A percentile compares a stretch with the other conserved stretches of the same genome.
Evolutionary conservation across 768 basidiomycete genomes (phyloP).

Genomic region (Fibroporia radiculosa): DNA sequence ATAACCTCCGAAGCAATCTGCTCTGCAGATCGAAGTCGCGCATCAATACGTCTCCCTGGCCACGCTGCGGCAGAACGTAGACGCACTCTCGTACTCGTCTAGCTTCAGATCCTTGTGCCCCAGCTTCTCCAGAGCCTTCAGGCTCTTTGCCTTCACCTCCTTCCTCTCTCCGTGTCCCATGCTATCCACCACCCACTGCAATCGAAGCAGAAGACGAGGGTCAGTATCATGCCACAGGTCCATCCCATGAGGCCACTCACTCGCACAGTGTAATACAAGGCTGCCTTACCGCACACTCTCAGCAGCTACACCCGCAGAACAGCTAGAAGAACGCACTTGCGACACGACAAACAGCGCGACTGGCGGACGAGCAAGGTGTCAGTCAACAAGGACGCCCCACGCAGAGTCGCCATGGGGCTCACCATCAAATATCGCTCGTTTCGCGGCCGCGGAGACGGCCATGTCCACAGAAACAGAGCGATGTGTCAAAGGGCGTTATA

Average conservation of each 20-base stretch:
- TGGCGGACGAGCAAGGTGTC: constrained; percentile 9
- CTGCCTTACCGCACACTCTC: constrained; percentile 43
- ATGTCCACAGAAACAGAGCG: no score
- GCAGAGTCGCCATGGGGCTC: constrained; percentile 2
- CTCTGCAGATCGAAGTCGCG: constrained; percentile 34
- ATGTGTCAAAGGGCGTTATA: no score
- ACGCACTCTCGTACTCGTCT: constrained; percentile 85
- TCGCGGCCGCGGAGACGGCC: constrained; percentile 9
- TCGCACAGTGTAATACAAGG: constrained; percentile 67
- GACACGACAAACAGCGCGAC: constrained; percentile 40
- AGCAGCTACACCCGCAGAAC: not conserved
- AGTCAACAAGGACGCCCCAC: no score
- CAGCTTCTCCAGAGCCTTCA: constrained; percentile 61
- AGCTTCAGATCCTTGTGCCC: constrained; percentile 71
- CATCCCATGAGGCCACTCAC: constrained; percentile 33
- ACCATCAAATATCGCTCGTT: constrained; percentile 22
- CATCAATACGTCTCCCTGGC: not conserved
- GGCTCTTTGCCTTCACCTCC: constrained; percentile 59
- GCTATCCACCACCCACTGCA: constrained; percentile 60
- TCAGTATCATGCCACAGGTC: not conserved
- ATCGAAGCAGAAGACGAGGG: not conserved
- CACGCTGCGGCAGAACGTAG: not conserved
- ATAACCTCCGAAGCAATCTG: constrained; percentile 91
- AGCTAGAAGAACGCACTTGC: constrained; percentile 33
- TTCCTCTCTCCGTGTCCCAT: constrained; percentile 41